Base-by-base conservation (phyloP, 768 basidiomycete genomes). In the Panaeolus cyanescens region DNA sequence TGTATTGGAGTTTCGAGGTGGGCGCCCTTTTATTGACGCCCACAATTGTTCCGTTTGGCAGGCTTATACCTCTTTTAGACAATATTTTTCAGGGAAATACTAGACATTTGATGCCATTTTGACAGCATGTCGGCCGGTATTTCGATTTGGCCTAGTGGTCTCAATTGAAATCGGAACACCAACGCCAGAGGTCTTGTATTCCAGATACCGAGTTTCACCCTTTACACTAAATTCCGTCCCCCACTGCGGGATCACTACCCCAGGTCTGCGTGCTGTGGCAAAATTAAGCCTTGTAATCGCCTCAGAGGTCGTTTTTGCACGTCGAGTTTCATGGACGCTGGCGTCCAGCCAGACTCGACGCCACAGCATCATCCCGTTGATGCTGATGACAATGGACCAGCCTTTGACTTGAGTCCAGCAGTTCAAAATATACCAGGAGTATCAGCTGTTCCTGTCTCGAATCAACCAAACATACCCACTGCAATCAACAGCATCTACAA, bases 41-140 rank as follows among this genome's bases (percentile, higher is more conserved):
- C 45, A 50, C 13, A 50, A 12, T 50, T 50, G 45, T 50, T 50
- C 45, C 45, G 45, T 50, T 50, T 50, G 25, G 45, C 30, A 50
- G 4, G 10, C 45, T 28, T 25, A 28, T 50, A 28, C 30, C 45
- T 50, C 30, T 12, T 50, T 50, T 50, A 13, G 30, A 28, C 13
- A 5, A 50, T 50, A 8, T 22, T 9, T 50, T 50, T 28, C n/a
- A n/a, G n/a, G n/a, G n/a, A n/a, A n/a, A n/a, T n/a, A n/a, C n/a
- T 50, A 6, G 22, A 42, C 39, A 42, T 1, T 12, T 28, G 25
- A 15, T 28, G 28, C 15, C 4, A 5, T 50, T 25, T 28, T 25
- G 22, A 50, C 7, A 28, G 8, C 30, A 13, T 13, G n/a, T 28
- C 45, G 45, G 45, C 45, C 25, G 5, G 10, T 30, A 50, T 50